Percentiles rank a stretch among this genome's conserved stretches.
Evolutionary conservation across 768 basidiomycete species (phyloP).

Genomic region (Mycena kentingensis): DNA sequence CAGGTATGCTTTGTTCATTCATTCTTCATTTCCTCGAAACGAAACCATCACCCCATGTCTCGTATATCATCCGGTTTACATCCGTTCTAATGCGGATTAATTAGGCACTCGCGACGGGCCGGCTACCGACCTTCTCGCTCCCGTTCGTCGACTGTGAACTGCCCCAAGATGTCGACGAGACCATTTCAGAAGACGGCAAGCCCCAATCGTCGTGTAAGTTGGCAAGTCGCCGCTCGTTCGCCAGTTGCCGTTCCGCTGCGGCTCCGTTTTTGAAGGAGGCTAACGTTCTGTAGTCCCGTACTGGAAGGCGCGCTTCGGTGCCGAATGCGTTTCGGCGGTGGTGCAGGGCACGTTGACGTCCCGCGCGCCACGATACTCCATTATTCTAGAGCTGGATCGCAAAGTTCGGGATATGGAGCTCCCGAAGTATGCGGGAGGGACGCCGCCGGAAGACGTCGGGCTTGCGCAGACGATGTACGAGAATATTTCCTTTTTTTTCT

Average conservation of each 20-base stretch:
- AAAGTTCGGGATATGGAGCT: conserved; percentile 69
- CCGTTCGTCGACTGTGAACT: conserved; percentile 75
- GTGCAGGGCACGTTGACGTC: conserved; percentile 69
- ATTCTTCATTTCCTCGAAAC: too few relatives aligned
- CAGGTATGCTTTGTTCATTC: conserved; percentile 45
- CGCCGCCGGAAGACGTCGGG: conserved; percentile 49
- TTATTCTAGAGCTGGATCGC: conserved; percentile 65
- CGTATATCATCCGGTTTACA: too few relatives aligned
- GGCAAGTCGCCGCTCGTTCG: too few relatives aligned
- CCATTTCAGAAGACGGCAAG: conserved; percentile 58
- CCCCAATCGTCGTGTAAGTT: conserved; percentile 60
- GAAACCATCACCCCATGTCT: too few relatives aligned
- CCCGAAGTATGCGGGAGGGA: conserved; percentile 59
- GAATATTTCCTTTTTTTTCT: too few relatives aligned
- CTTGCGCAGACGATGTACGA: conserved; percentile 67
- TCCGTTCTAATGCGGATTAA: conserved; percentile 1
- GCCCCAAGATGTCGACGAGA: conserved; percentile 60
- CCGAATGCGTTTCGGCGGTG: conserved; percentile 65
- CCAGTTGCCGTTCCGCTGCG: background rate
- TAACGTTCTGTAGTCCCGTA: conserved; percentile 48
- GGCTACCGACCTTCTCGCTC: conserved; percentile 66
- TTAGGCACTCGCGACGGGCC: conserved; percentile 70
- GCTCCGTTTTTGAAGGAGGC: background rate
- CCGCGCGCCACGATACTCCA: conserved; percentile 60
- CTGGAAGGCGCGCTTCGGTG: conserved; percentile 73